phyloP scores from a whole-genome alignment of 352 stramenopile genomes.

The Phytophthora tentaculata region DNA sequence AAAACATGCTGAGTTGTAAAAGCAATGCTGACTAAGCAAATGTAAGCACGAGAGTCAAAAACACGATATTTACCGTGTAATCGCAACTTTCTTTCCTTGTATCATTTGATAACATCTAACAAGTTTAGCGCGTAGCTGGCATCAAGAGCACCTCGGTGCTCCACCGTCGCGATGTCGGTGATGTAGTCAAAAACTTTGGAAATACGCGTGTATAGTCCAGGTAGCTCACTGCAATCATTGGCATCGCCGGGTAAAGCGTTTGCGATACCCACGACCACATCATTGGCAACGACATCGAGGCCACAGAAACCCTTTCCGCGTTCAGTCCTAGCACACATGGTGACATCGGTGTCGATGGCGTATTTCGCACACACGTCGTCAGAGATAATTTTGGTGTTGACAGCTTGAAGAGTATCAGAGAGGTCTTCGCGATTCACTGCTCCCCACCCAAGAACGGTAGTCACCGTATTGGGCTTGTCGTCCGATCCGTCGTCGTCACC shows the following conservation, averaged over 20 bases:
- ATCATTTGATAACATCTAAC: no score
- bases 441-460: slow-evolving; percentile 51
- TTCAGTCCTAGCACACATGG: background rate
- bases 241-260: background rate
- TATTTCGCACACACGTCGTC: slow-evolving; percentile 45
- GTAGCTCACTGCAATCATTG: background rate
- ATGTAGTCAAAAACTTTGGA: background rate
- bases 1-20: no score
- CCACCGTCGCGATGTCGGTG: background rate
- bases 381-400: slow-evolving; percentile 50
- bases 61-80: no score
- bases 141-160: background rate
- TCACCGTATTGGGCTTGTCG: slow-evolving; percentile 43
- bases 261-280: background rate
- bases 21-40: no score
- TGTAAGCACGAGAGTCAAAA: no score
- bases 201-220: background rate
- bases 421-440: slow-evolving; percentile 29
- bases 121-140: no score
- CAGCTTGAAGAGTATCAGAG: slow-evolving; percentile 35
- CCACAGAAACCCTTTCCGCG: background rate
- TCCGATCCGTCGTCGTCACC: slow-evolving; percentile 30
- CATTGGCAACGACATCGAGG: background rate
- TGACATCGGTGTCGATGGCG: background rate
- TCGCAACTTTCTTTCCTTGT: no score